Percentiles rank a stretch among this genome's conserved stretches.
Conservation (phyloP, 352 stramenopile species). For the Pythium rhizo-oryzae region DNA sequence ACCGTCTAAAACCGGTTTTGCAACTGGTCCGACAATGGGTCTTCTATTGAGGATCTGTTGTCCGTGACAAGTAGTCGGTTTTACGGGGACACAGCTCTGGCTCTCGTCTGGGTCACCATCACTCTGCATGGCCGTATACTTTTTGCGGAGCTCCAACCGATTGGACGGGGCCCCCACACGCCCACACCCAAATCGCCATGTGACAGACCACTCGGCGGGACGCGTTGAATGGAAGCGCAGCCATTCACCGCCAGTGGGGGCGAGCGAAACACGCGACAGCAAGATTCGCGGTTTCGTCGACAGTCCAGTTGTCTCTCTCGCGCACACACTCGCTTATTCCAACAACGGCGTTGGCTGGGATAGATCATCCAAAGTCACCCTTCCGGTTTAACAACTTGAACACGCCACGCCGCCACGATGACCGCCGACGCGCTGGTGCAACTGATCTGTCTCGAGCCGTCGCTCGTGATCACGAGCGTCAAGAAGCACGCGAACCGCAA, state of each 20-base stretch:
- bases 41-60: neutral
- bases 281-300: neutral
- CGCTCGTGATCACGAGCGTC: conserved; percentile 62
- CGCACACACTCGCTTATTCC: neutral
- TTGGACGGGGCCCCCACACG: neutral
- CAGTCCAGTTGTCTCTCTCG: neutral
- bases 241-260: conserved; percentile 1
- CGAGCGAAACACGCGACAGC: neutral
- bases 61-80: too few relatives aligned
- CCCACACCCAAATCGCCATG: neutral
- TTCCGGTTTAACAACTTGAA: too few relatives aligned
- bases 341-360: neutral
- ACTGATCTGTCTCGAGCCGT: conserved; percentile 52
- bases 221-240: conserved; percentile 4
- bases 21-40: too few relatives aligned
- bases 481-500: conserved; percentile 36
- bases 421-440: conserved; percentile 44
- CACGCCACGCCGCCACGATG: neutral
- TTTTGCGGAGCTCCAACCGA: conserved; percentile 4
- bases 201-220: conserved; percentile 8
- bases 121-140: conserved; percentile 16
- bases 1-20: neutral
- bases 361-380: too few relatives aligned
- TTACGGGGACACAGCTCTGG: neutral
- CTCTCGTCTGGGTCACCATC: conserved; percentile 19